A percentile compares a stretch with the other conserved stretches of the same genome.
These are phyloP conservation scores for Gonapodya sp. DNA, from an alignment of 192 early-diverging fungal species.

Conservation along the genomic window DNA sequence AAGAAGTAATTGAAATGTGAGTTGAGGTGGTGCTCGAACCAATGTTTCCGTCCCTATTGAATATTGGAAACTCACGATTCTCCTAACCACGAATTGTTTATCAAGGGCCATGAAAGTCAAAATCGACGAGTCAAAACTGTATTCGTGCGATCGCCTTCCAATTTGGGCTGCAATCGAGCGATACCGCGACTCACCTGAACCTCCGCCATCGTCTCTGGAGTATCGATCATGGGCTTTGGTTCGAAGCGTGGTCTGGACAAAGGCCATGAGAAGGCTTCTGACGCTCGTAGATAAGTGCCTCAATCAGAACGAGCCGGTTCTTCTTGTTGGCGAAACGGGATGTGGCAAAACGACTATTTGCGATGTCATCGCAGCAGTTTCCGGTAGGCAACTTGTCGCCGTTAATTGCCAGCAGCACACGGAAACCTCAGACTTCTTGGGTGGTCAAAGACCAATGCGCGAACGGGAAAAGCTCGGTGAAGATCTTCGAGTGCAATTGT, in stretches of 20 bases:
- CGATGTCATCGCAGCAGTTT: slow-evolving; percentile 74
- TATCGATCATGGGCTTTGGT: background rate
- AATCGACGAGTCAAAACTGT: slow-evolving; percentile 49
- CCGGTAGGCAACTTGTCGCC: slow-evolving; percentile 56
- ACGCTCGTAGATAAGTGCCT: slow-evolving; percentile 73
- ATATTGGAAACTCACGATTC: background rate
- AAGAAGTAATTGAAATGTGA: slow-evolving; percentile 70
- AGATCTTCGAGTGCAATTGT: background rate
- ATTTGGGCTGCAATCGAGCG: slow-evolving; percentile 23
- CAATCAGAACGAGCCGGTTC: slow-evolving; percentile 74
- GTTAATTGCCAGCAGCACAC: slow-evolving; percentile 97
- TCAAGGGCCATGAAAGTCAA: slow-evolving; percentile 23
- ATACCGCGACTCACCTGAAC: background rate
- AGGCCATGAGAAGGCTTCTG: slow-evolving; percentile 84
- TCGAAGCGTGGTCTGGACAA: slow-evolving; percentile 78
- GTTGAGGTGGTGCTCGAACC: too few relatives aligned
- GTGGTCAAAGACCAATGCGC: slow-evolving; percentile 84
- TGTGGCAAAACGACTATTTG: slow-evolving; percentile 97
- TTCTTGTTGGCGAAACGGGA: slow-evolving; percentile 97
- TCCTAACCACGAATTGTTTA: background rate
- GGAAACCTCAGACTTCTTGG: slow-evolving; percentile 88
- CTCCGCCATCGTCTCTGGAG: background rate
- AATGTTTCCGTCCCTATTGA: too few relatives aligned
- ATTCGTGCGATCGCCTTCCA: slow-evolving; percentile 50
- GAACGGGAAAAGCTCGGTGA: slow-evolving; percentile 48